Conservation (phyloP, 495 filamentous ascomycete genomes). For the Aspergillus incahuasiensis region DNA sequence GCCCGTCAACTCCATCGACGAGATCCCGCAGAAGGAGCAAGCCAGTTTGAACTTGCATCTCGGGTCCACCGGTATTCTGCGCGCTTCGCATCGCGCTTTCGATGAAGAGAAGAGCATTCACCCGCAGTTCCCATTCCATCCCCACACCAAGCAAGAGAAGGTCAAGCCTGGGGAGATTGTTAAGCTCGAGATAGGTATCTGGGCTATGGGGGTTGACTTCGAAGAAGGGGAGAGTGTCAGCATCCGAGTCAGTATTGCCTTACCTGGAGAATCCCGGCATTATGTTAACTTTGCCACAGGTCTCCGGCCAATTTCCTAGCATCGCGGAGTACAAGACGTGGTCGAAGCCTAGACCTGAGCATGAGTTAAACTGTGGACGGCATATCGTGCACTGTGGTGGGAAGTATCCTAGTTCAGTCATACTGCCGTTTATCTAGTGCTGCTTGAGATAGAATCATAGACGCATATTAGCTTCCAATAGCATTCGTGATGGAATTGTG, state of each 20-base stretch:
- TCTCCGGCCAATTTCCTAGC: conserved; percentile 32
- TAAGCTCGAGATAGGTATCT: conserved; percentile 31
- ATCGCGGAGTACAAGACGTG: conserved; percentile 33
- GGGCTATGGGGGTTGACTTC: conserved; percentile 32
- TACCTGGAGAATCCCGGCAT: too few species aligned
- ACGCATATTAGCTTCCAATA: too few species aligned
- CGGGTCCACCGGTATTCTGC: conserved; percentile 30
- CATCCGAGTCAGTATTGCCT: neutral
- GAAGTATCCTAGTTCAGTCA: conserved; percentile 30
- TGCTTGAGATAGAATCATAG: neutral
- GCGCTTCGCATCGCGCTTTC: conserved; percentile 30
- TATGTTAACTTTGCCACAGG: conserved; percentile 24
- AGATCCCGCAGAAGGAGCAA: conserved; percentile 28
- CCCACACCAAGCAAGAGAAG: conserved; percentile 30
- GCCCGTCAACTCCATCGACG: conserved; percentile 26
- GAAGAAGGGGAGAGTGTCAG: conserved; percentile 26
- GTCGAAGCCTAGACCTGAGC: conserved; percentile 24
- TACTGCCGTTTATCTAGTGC: conserved; percentile 31
- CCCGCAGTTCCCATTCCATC: conserved; percentile 32
- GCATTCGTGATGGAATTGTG: too few species aligned
- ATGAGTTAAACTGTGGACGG: conserved; percentile 29
- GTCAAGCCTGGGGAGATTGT: conserved; percentile 28
- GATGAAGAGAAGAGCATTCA: conserved; percentile 22
- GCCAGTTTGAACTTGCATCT: conserved; percentile 23
- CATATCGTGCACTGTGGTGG: conserved; percentile 31